These are phyloP conservation scores for Cercospora brassicicola DNA, from an alignment of 2,329 filamentous ascomycete species.

Conservation along the genomic window DNA sequence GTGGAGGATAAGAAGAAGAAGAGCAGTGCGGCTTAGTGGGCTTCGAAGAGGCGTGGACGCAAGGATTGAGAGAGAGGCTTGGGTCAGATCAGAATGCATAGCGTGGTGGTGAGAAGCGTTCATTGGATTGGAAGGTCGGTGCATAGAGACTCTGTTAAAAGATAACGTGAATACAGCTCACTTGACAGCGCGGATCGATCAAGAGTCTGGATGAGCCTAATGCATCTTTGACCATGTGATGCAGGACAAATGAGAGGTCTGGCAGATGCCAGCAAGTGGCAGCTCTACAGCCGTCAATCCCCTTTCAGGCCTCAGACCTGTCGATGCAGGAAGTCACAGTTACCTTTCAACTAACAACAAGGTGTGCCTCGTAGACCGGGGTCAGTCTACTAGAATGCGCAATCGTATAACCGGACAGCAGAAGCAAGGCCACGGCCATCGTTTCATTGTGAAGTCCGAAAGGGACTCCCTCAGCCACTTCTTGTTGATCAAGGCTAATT, in stretches of 20 bases:
- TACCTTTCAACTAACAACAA: not conserved
- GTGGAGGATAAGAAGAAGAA: constrained; percentile 98
- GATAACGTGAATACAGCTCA: not conserved
- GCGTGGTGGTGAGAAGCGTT: not conserved
- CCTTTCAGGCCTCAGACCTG: not conserved
- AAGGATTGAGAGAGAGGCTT: not conserved
- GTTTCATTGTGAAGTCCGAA: not conserved
- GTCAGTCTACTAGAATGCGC: not conserved
- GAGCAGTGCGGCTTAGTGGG: constrained; percentile 26
- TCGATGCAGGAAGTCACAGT: not conserved
- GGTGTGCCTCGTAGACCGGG: not conserved
- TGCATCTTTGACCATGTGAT: too few relatives aligned
- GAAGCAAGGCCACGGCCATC: not conserved
- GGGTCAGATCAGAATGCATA: not conserved
- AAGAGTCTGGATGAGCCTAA: not conserved
- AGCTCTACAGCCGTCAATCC: not conserved
- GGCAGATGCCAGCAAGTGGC: not conserved
- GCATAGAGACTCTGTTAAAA: not conserved
- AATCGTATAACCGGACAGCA: not conserved
- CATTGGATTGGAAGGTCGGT: not conserved
- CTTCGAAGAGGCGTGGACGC: not conserved
- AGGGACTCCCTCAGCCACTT: not conserved
- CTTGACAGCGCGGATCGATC: not conserved
- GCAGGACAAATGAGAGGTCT: too few relatives aligned
- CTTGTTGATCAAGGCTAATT: not conserved